These are phyloP conservation scores for Capsicum rhomboideum DNA, from an alignment of 257 asterid genomes.

Conservation along the genomic window DNA sequence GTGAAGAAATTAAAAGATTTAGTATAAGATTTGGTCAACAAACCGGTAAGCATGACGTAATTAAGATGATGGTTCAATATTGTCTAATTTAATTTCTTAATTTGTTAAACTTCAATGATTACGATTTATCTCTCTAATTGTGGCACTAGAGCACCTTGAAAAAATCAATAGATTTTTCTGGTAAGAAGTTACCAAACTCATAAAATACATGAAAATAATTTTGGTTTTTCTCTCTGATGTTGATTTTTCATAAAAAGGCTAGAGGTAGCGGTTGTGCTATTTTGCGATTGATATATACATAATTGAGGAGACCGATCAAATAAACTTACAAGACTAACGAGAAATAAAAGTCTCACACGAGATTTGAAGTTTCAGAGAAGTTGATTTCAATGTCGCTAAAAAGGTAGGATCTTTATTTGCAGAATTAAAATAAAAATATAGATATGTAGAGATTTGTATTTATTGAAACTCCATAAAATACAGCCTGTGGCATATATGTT, in stretches of 20 bases:
- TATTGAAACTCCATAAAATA: background rate
- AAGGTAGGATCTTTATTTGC: background rate
- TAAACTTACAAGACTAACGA: background rate
- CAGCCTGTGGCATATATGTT: background rate
- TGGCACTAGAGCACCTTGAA: too few species aligned
- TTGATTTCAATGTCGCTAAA: background rate
- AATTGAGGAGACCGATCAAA: background rate
- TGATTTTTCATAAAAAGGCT: background rate
- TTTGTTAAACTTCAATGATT: background rate
- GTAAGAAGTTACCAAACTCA: too few species aligned
- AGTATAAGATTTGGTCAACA: background rate
- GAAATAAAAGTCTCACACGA: background rate
- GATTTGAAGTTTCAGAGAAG: background rate
- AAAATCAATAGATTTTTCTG: background rate
- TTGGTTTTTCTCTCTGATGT: too few species aligned
- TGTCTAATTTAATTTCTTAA: background rate
- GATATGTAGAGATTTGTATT: background rate
- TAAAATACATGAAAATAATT: too few species aligned
- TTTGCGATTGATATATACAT: background rate
- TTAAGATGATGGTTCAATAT: background rate
- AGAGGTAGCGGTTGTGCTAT: background rate
- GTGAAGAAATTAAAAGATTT: background rate
- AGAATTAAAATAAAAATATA: background rate
- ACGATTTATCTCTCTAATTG: background rate
- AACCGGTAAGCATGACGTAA: background rate